Evolutionary conservation across 2,329 filamentous ascomycete species (phyloP).

Genomic region (Colletotrichum caudatum): DNA sequence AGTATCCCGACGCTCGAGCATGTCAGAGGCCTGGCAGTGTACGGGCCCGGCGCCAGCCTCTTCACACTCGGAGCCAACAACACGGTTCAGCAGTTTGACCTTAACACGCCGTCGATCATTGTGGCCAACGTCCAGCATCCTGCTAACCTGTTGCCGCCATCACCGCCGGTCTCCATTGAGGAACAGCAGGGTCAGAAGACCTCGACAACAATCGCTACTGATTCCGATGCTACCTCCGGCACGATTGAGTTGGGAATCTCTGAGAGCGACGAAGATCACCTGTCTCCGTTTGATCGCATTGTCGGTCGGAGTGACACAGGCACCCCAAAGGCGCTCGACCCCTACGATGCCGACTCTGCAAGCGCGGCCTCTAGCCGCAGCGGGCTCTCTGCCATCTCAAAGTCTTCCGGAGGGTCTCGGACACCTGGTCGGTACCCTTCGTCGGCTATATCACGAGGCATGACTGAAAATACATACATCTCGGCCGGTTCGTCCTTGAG

Average conservation of each 20-base stretch:
- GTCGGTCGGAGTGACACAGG: constrained; percentile 75
- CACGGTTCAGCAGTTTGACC: constrained; percentile 93
- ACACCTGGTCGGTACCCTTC: constrained; percentile 62
- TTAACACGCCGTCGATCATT: constrained; percentile 84
- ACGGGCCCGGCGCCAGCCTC: constrained; percentile 88
- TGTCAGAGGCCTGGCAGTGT: constrained; percentile 85
- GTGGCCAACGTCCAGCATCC: constrained; percentile 90
- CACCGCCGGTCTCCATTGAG: constrained; percentile 84
- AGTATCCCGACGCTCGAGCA: constrained; percentile 86
- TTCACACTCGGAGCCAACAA: constrained; percentile 92
- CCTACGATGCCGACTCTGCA: constrained; percentile 66
- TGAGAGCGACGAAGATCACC: constrained; percentile 81
- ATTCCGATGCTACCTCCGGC: constrained; percentile 67
- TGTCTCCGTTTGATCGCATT: constrained; percentile 81
- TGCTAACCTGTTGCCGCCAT: constrained; percentile 81
- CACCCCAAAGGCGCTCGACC: constrained; percentile 67
- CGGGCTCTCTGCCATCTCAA: constrained; percentile 67
- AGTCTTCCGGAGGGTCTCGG: constrained; percentile 67
- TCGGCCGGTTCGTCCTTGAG: constrained; percentile 72
- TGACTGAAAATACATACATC: constrained; percentile 76
- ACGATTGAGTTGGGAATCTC: constrained; percentile 71
- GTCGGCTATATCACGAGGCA: constrained; percentile 65
- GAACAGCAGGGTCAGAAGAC: constrained; percentile 70
- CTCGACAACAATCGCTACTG: constrained; percentile 60
- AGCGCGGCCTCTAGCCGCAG: constrained; percentile 76